Percentiles rank a stretch among this genome's conserved stretches.
phyloP scores from a whole-genome alignment of 2,329 filamentous ascomycete species.

The Fusarium robinianum region DNA sequence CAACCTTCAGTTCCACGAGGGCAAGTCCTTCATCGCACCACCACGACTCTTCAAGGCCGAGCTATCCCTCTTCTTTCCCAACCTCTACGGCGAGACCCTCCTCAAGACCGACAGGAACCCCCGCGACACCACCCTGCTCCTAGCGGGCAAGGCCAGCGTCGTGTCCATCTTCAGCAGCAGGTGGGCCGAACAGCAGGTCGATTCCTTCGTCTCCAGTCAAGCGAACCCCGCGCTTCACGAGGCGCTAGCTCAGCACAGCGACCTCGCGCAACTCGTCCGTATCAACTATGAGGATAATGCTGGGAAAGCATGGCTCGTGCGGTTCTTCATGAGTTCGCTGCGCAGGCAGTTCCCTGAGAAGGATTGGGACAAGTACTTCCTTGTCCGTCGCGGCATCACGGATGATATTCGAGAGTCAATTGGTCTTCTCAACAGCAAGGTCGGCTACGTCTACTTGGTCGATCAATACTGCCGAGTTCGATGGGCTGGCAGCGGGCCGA shows the following conservation, averaged over 20 bases:
- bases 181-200: conserved; percentile 84
- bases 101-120: conserved; percentile 55
- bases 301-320: conserved; percentile 64
- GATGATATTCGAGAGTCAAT: conserved; percentile 66
- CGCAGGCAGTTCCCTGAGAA: conserved; percentile 53
- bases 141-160: conserved; percentile 75
- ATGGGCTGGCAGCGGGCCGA: conserved; percentile 84
- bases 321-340: conserved; percentile 59
- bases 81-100: conserved; percentile 81
- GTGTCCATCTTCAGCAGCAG: conserved; percentile 79
- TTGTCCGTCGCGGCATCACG: conserved; percentile 61
- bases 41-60: conserved; percentile 82
- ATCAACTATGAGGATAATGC: conserved; percentile 87
- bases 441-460: conserved; percentile 91
- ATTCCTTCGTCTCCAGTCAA: conserved; percentile 68
- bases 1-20: conserved; percentile 79
- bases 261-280: conserved; percentile 74
- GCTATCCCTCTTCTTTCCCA: conserved; percentile 88
- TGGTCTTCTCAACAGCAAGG: conserved; percentile 82
- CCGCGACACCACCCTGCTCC: conserved; percentile 73
- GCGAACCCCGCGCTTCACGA: conserved; percentile 72
- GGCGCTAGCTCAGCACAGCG: conserved; percentile 58
- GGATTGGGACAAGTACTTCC: conserved; percentile 65
- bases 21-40: conserved; percentile 90
- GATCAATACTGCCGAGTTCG: conserved; percentile 87